These are phyloP conservation scores for Paraphoma chrysanthemicola DNA, from an alignment of 2,329 filamentous ascomycete genomes.

Conservation along the genomic window DNA sequence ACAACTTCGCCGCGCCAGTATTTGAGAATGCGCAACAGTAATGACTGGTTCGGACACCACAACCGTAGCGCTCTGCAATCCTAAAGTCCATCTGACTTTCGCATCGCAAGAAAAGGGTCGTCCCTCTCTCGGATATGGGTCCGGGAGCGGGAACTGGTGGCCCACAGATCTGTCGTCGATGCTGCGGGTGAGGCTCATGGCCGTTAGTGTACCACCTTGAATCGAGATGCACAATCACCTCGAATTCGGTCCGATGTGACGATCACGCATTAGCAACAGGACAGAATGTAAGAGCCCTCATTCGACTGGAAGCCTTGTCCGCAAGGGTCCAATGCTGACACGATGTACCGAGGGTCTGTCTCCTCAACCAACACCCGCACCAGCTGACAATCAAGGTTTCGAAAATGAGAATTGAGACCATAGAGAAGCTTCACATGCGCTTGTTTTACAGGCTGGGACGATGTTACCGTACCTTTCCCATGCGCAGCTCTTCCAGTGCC, in stretches of 20 bases:
- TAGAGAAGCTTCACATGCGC: background rate
- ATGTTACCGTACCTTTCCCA: background rate
- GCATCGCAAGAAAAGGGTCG: background rate
- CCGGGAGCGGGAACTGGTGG: background rate
- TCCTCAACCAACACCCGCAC: background rate
- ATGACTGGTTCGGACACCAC: background rate
- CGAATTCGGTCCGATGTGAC: background rate
- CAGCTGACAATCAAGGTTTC: background rate
- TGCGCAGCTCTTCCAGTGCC: background rate
- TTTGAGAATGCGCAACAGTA: background rate
- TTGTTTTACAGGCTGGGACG: background rate
- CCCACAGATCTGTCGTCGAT: background rate
- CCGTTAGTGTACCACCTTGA: background rate
- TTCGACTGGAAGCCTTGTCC: background rate
- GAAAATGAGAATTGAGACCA: background rate
- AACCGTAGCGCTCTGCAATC: background rate
- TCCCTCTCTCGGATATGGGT: background rate
- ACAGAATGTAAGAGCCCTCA: background rate
- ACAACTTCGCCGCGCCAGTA: conserved; percentile 1
- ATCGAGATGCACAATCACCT: background rate
- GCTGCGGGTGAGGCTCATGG: background rate
- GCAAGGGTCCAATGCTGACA: background rate
- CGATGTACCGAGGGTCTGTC: background rate
- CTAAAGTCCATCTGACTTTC: background rate
- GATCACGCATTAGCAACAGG: background rate